These are phyloP conservation scores for Xylariaceae sp. DNA, from an alignment of 2,329 filamentous ascomycete species.

Conservation along the genomic window DNA sequence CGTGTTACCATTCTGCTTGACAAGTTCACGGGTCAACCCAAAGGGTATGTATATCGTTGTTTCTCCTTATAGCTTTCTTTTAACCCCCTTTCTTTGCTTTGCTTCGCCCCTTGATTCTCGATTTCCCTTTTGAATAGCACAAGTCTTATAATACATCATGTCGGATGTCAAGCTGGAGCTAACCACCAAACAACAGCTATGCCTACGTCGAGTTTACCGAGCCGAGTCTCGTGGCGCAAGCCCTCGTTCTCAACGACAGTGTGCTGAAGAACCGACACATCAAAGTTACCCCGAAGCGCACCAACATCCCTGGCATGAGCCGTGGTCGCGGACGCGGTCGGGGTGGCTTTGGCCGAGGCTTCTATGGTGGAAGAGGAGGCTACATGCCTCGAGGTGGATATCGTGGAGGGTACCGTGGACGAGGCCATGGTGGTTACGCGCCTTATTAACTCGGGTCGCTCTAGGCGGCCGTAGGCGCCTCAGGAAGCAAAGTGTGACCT, in stretches of 20 bases:
- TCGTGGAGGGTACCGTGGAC: slow-evolving; percentile 54
- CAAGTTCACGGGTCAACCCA: slow-evolving; percentile 98
- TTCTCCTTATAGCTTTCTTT: neutral
- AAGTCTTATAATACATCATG: neutral
- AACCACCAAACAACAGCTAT: slow-evolving; percentile 57
- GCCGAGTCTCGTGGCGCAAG: slow-evolving; percentile 85
- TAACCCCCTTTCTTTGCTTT: neutral
- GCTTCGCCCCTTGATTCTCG: neutral
- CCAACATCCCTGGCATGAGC: slow-evolving; percentile 91
- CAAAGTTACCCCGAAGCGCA: slow-evolving; percentile 92
- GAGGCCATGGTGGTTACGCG: slow-evolving; percentile 52
- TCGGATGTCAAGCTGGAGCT: neutral
- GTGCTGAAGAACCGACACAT: slow-evolving; percentile 91
- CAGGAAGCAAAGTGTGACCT: neutral
- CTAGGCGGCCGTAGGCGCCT: neutral
- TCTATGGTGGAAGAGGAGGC: slow-evolving; percentile 47
- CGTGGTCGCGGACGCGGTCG: slow-evolving; percentile 63
- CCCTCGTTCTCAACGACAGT: slow-evolving; percentile 92
- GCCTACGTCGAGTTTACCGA: slow-evolving; percentile 98
- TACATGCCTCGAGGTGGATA: slow-evolving; percentile 52
- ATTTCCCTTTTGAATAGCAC: neutral
- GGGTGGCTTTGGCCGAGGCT: slow-evolving; percentile 48
- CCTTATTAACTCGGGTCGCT: slow-evolving; percentile 49
- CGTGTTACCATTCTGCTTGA: slow-evolving; percentile 94
- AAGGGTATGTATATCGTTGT: slow-evolving; percentile 63